These are phyloP conservation scores for Dalechampia spathulata DNA, from an alignment of 441 rosid genomes.

Conservation along the genomic window DNA sequence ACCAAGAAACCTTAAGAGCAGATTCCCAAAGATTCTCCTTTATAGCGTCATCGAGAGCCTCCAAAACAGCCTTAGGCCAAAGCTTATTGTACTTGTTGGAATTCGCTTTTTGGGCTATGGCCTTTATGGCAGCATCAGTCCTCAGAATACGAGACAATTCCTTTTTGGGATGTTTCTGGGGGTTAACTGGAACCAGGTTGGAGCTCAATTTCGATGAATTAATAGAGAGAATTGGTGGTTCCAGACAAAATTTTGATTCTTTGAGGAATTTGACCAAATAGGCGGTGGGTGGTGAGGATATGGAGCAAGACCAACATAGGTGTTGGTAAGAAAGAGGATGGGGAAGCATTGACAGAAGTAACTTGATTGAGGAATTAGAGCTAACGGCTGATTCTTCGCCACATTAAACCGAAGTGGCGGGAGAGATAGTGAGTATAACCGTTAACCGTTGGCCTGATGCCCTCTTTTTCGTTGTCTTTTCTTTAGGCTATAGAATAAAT, in stretches of 20 bases:
- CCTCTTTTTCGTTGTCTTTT: no score
- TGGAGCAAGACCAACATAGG: slow-evolving; percentile 10
- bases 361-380: neutral
- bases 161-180: slow-evolving; percentile 38
- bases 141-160: slow-evolving; percentile 54
- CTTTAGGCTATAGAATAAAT: no score
- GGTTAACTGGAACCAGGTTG: slow-evolving; percentile 17
- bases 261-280: slow-evolving; percentile 30
- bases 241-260: slow-evolving; percentile 8
- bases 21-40: slow-evolving; percentile 48
- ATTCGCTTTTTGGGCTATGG: slow-evolving; percentile 61
- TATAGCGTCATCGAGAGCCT: slow-evolving; percentile 72
- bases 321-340: neutral
- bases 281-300: slow-evolving; percentile 18
- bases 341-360: slow-evolving; percentile 3
- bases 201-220: slow-evolving; percentile 21
- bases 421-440: no score
- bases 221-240: slow-evolving; percentile 6
- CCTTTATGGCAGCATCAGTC: slow-evolving; percentile 54
- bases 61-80: slow-evolving; percentile 82
- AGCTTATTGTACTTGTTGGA: slow-evolving; percentile 56
- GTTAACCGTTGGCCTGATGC: no score
- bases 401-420: no score
- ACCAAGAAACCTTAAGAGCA: slow-evolving; percentile 52
- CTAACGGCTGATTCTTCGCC: neutral